Percentiles rank a stretch among this genome's conserved stretches.
Evolutionary conservation across 345 rosid genomes (phyloP).

Genomic region (Odontarrhena argentea): DNA sequence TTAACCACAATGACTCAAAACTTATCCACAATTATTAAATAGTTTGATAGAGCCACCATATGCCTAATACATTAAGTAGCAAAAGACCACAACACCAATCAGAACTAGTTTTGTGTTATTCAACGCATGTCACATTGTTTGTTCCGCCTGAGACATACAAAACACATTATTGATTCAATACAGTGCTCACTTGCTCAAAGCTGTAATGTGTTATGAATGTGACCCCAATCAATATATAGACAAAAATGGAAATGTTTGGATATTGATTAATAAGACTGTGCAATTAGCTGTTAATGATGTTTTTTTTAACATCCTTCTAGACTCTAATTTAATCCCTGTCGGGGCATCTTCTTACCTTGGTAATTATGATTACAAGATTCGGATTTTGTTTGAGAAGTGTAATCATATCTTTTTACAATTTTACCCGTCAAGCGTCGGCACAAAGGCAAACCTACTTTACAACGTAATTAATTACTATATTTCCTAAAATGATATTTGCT

Average conservation of each 20-base stretch:
- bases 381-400: background rate
- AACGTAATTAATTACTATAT: background rate
- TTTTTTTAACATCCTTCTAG: background rate
- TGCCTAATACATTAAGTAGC: slow-evolving; percentile 15
- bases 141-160: slow-evolving; percentile 26
- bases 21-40: background rate
- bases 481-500: background rate
- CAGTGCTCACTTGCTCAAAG: slow-evolving; percentile 11
- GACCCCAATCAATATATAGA: slow-evolving; percentile 26
- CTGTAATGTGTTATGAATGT: slow-evolving; percentile 22
- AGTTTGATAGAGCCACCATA: slow-evolving; percentile 10
- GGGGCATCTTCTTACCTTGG: slow-evolving; percentile 12
- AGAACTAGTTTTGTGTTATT: slow-evolving; percentile 5
- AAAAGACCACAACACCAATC: slow-evolving; percentile 27
- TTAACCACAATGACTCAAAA: background rate
- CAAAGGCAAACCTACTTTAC: slow-evolving; percentile 18
- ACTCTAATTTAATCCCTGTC: slow-evolving; percentile 8
- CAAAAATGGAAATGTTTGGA: slow-evolving; percentile 30
- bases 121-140: slow-evolving; percentile 33
- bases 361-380: slow-evolving; percentile 20
- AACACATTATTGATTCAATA: slow-evolving; percentile 13
- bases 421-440: slow-evolving; percentile 6
- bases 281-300: slow-evolving; percentile 34
- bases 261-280: background rate
- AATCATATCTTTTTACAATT: background rate